Evolutionary conservation across 2,329 filamentous ascomycete genomes (phyloP), one percentile per base, ranked within the genome.

Genomic region (Grosmannia clavigera): DNA sequence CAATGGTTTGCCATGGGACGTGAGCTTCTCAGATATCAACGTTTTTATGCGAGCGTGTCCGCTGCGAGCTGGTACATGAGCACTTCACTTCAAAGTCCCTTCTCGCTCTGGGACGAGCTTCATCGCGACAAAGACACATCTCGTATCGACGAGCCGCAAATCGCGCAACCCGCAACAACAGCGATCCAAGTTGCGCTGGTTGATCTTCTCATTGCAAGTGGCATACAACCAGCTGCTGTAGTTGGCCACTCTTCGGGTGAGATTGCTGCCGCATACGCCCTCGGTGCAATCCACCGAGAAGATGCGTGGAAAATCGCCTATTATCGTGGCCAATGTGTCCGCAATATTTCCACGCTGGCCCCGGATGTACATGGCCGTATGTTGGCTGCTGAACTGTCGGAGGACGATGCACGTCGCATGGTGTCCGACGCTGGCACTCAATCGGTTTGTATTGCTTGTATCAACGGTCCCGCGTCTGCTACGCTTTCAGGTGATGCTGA

Each of bases 351-450:
- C 31, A 62, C 61, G 1, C 1, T 60, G 40, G 59, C 55, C 1
- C 31, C 61, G 55, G 7, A 62, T 48, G 12, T 56, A 0, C 60
- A 19, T 1, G 78, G 78, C 1, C 72, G 69, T 1, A 82, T 82
- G 80, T 65, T 81, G 50, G 78, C 78, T 0, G 75, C 74, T 0
- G 74, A 74, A 0, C 69, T 74, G 0, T 69, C 70, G 0, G 62
- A 67, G 7, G 70, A 73, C 2, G 73, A 78, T 29, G 74, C 72
- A 0, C 62, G 68, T 1, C 66, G 64, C 0, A 57, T 68, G 0
- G 63, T 66, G 6, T 58, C 62, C 0, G 46, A 66, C 0, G 52
- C 57, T 0, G 59, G 61, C 0, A 69, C 65, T 3, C 70, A 68
- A 2, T 64, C 66, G 0, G 58, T 70, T 0, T 59, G 61, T 3